Percentiles rank a stretch among this genome's conserved stretches.
Conservation (phyloP, 176 grass and related monocot species). For the Areca catechu region DNA sequence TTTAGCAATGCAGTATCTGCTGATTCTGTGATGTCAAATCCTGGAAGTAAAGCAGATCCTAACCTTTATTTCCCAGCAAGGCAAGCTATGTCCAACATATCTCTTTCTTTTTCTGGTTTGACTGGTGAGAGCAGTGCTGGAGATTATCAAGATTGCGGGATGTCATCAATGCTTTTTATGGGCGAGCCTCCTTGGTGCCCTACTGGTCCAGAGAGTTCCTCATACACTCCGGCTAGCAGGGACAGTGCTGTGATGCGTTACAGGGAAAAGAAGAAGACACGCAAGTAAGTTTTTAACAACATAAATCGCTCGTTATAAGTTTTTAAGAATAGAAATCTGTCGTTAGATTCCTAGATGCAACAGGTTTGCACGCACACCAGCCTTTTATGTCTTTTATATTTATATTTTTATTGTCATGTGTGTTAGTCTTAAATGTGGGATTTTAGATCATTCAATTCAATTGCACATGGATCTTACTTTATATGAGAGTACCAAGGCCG, state of each 20-base stretch:
- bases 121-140: constrained; percentile 86
- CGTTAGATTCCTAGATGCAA: too few species aligned
- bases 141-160: constrained; percentile 77
- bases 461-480: too few species aligned
- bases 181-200: constrained; percentile 63
- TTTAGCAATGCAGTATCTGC: constrained; percentile 36
- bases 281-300: constrained; percentile 55
- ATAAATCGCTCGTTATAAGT: constrained; percentile 24
- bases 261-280: constrained; percentile 93
- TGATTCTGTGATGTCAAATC: constrained; percentile 65
- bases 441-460: too few species aligned
- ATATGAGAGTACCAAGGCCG: too few species aligned
- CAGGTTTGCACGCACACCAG: too few species aligned
- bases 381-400: too few species aligned
- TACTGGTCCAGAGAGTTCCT: constrained; percentile 47
- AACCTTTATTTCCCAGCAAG: constrained; percentile 44
- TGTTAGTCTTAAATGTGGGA: too few species aligned
- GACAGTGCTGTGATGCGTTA: constrained; percentile 78
- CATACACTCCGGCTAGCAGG: constrained; percentile 51
- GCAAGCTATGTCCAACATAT: constrained; percentile 50
- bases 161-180: constrained; percentile 66
- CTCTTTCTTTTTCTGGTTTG: constrained; percentile 80
- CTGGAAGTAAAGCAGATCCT: constrained; percentile 56
- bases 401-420: too few species aligned
- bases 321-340: neutral